Evolutionary conservation across 768 basidiomycete species (phyloP).

Genomic region (Dentipellis sp.): DNA sequence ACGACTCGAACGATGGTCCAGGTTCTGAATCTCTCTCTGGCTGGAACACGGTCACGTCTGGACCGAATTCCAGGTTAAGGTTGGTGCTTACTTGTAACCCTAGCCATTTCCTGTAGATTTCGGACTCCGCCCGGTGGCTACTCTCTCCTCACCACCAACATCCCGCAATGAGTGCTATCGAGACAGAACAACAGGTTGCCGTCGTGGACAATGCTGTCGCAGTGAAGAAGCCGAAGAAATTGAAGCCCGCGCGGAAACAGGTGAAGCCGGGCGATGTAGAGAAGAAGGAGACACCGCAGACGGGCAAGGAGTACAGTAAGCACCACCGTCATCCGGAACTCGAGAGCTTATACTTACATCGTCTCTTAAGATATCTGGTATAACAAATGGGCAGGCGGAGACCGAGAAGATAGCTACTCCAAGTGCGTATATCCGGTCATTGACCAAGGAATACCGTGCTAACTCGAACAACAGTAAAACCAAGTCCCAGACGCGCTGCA

Average conservation of each 20-base stretch:
- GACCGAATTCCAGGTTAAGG: too few relatives aligned
- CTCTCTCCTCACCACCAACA: not conserved
- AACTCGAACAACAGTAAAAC: conserved; percentile 52
- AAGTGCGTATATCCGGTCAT: conserved; percentile 46
- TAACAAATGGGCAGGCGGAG: conserved; percentile 99
- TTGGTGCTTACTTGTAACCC: too few relatives aligned
- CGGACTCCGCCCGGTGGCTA: not conserved
- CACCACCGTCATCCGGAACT: conserved; percentile 15
- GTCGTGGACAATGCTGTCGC: not conserved
- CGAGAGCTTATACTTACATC: not conserved
- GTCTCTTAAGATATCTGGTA: conserved; percentile 81
- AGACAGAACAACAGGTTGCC: conserved; percentile 3
- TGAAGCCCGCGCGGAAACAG: conserved; percentile 90
- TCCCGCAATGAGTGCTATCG: conserved; percentile 8
- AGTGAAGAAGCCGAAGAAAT: conserved; percentile 43
- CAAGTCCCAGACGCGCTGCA: conserved; percentile 89
- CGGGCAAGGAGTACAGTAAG: conserved; percentile 94
- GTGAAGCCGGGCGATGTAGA: conserved; percentile 87
- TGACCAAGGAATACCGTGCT: conserved; percentile 4
- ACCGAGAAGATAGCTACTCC: conserved; percentile 92
- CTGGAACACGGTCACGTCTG: too few relatives aligned
- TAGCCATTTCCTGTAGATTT: too few relatives aligned
- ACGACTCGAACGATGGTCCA: too few relatives aligned
- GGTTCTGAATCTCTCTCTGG: too few relatives aligned
- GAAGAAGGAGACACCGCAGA: conserved; percentile 81